Conservation (phyloP, 441 rosid genomes). For the Pelargonium citronellum region DNA sequence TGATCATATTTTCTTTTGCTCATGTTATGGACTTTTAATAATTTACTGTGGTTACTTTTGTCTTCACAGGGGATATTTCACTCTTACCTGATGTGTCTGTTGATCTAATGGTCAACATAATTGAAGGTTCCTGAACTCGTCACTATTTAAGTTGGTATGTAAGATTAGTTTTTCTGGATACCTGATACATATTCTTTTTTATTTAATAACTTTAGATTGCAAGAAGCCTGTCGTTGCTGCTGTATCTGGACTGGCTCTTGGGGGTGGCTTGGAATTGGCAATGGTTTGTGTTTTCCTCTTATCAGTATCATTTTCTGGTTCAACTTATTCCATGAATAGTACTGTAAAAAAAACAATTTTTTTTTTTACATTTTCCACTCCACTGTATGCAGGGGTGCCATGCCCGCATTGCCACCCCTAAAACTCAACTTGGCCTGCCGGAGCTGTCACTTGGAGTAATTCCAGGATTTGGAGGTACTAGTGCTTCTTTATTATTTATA, state of each 20-base stretch:
- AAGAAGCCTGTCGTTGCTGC: constrained; percentile 96
- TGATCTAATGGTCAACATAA: constrained; percentile 60
- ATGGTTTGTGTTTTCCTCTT: constrained; percentile 46
- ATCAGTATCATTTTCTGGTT: not conserved
- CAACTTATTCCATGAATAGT: not conserved
- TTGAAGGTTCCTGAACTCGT: constrained; percentile 55
- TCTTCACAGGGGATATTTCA: constrained; percentile 60
- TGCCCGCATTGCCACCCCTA: constrained; percentile 77
- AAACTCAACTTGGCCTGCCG: constrained; percentile 82
- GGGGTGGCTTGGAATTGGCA: constrained; percentile 93
- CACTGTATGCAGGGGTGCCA: constrained; percentile 60
- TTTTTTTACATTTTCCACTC: not conserved
- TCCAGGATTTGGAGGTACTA: constrained; percentile 88
- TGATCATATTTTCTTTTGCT: not conserved
- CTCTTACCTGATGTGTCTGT: constrained; percentile 73
- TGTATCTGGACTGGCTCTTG: constrained; percentile 90
- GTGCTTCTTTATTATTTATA: constrained; percentile 10
- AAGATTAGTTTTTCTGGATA: not conserved
- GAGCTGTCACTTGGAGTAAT: constrained; percentile 85
- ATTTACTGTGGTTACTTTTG: constrained; percentile 10
- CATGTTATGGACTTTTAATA: not conserved
- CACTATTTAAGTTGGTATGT: not conserved
- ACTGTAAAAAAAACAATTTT: not conserved
- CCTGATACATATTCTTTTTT: not conserved
- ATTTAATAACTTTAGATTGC: constrained; percentile 40